These are phyloP conservation scores for Stachybotrys chartarum DNA, from an alignment of 2,329 filamentous ascomycete genomes.

Conservation along the genomic window DNA sequence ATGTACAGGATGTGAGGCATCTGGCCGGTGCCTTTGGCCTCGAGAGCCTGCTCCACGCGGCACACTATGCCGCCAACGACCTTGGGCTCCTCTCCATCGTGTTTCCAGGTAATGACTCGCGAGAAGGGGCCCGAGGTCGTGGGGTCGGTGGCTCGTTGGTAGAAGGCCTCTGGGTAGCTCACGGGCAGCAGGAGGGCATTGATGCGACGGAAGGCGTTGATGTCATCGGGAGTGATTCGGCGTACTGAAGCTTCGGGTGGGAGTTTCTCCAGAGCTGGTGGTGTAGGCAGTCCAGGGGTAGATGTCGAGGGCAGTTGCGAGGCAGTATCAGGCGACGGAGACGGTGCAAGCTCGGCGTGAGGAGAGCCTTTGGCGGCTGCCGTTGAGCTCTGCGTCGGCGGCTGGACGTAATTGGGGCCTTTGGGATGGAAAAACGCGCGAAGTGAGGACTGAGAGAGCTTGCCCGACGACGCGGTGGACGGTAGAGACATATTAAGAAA, in stretches of 20 bases:
- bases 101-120: constrained; percentile 52
- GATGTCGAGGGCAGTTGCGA: constrained; percentile 15
- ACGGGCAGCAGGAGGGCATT: constrained; percentile 59
- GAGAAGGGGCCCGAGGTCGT: constrained; percentile 46
- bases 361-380: constrained; percentile 20
- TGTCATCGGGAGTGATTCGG: constrained; percentile 40
- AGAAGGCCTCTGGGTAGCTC: constrained; percentile 58
- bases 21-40: constrained; percentile 6
- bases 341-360: constrained; percentile 6
- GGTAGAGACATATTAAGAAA: constrained; percentile 30
- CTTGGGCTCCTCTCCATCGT: constrained; percentile 34
- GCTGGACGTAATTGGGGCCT: constrained; percentile 28
- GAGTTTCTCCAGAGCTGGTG: constrained; percentile 26
- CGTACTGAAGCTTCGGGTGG: constrained; percentile 46
- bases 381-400: constrained; percentile 17
- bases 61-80: constrained; percentile 57
- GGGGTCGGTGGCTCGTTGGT: constrained; percentile 45
- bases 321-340: constrained; percentile 12
- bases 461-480: constrained; percentile 16
- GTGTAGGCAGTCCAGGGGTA: constrained; percentile 11
- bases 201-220: constrained; percentile 55
- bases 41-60: constrained; percentile 41
- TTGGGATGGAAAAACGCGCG: constrained; percentile 54
- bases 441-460: constrained; percentile 47
- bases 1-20: constrained; percentile 49